Evolutionary conservation across 768 basidiomycete genomes (phyloP).

Genomic region (Mycena galericulata): DNA sequence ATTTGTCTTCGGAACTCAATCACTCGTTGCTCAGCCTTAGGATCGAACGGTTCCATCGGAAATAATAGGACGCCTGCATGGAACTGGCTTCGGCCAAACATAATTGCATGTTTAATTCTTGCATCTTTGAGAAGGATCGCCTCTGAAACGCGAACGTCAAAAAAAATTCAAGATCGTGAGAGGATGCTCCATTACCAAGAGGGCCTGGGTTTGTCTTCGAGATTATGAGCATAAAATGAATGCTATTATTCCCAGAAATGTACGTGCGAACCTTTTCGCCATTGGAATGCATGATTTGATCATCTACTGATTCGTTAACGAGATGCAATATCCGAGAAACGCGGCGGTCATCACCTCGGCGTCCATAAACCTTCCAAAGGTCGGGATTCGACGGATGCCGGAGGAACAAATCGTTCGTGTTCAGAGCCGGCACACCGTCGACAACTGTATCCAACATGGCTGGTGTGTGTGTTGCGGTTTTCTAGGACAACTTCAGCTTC

Average conservation of each 20-base stretch:
- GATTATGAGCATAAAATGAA: background rate
- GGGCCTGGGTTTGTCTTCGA: constrained; percentile 50
- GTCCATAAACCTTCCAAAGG: constrained; percentile 53
- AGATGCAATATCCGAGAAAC: background rate
- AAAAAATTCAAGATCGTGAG: too few species aligned
- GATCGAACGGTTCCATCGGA: constrained; percentile 41
- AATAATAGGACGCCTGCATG: constrained; percentile 51
- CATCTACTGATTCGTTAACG: constrained; percentile 39
- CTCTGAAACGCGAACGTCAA: too few species aligned
- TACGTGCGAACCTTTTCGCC: constrained; percentile 52
- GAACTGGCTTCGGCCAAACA: constrained; percentile 52
- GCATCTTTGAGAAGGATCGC: constrained; percentile 47
- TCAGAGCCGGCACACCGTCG: constrained; percentile 47
- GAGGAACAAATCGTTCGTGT: constrained; percentile 54
- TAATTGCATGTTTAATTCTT: constrained; percentile 42
- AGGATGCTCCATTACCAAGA: too few species aligned
- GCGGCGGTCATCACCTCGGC: constrained; percentile 30
- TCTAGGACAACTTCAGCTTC: background rate
- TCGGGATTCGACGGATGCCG: constrained; percentile 53
- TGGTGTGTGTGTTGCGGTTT: constrained; percentile 34
- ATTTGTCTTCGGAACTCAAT: constrained; percentile 38
- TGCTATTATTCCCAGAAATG: background rate
- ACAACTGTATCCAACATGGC: constrained; percentile 48
- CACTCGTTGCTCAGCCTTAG: constrained; percentile 37
- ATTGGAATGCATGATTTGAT: constrained; percentile 57